Evolutionary conservation across 768 basidiomycete genomes (phyloP).

Genomic region (Pleurotus ostreatus): DNA sequence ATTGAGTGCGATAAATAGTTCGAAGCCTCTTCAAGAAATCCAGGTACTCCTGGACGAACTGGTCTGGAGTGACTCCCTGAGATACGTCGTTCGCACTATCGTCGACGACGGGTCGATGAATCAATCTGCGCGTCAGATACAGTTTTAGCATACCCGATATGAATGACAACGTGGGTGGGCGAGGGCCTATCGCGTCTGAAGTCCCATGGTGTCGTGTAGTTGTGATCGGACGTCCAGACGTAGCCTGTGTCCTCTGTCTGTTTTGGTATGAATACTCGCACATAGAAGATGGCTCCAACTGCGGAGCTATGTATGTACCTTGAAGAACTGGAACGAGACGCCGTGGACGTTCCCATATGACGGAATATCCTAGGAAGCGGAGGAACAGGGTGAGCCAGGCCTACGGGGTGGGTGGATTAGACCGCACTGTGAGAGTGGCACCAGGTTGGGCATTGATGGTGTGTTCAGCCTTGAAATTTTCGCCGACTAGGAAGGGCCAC

Average conservation of each 20-base stretch:
- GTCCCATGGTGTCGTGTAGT: conserved; percentile 58
- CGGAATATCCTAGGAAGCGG: conserved; percentile 37
- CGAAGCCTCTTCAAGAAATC: conserved; percentile 42
- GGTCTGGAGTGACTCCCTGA: conserved; percentile 40
- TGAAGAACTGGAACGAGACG: conserved; percentile 47
- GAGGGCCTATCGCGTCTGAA: conserved; percentile 43
- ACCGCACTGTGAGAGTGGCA: conserved; percentile 40
- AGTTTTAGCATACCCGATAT: conserved; percentile 40
- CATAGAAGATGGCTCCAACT: no score
- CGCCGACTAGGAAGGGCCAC: conserved; percentile 51
- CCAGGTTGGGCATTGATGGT: conserved; percentile 51
- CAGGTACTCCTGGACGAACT: conserved; percentile 46
- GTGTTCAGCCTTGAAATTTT: conserved; percentile 50
- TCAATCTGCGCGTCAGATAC: background rate
- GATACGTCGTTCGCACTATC: conserved; percentile 52
- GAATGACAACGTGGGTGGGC: conserved; percentile 51
- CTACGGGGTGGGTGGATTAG: background rate
- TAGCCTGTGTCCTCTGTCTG: conserved; percentile 58
- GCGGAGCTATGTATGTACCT: conserved; percentile 17
- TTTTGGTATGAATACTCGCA: no score
- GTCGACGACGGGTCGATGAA: background rate
- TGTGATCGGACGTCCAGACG: conserved; percentile 50
- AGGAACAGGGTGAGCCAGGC: no score
- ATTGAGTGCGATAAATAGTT: conserved; percentile 36
- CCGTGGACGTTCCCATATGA: conserved; percentile 54